Evolutionary conservation across 495 filamentous ascomycete genomes (phyloP), one percentile per base, ranked within the genome.

Genomic region (Aspergillus asperescens): DNA sequence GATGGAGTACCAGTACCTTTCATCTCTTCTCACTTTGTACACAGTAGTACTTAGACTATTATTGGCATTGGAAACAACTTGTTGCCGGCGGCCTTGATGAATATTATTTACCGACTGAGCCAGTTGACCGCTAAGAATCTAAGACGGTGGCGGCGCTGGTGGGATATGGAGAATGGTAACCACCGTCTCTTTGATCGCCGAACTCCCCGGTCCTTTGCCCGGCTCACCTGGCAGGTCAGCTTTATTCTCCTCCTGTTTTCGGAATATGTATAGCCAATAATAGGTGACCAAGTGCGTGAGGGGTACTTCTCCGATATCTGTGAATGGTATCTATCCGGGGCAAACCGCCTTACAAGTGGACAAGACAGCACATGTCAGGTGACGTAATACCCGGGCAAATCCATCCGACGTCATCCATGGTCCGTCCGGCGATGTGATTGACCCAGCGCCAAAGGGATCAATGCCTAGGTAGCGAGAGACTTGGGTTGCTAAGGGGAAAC

Each of bases 1-100:
- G n/a, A n/a, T n/a, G n/a, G n/a, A n/a, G 16, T 50, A 50, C 47
- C 22, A 16, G 39, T 27, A 28, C 24, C 16, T 50, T 50, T 23
- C 13, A n/a, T 18, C 22, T 12, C 35, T 20, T 37, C 29, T 27
- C 23, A 8, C 48, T 38, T 18, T 23, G 28, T 45, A 27, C 41
- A 23, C 28, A n/a, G n/a, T n/a, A n/a, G n/a, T n/a, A n/a, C n/a
- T n/a, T n/a, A n/a, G n/a, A n/a, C n/a, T n/a, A n/a, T n/a, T n/a
- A n/a, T n/a, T n/a, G n/a, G n/a, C n/a, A n/a, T n/a, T n/a, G n/a
- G n/a, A n/a, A n/a, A n/a, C n/a, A n/a, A n/a, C n/a, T n/a, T n/a
- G n/a, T n/a, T 19, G 31, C 5, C 10, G 8, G 27, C 27, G 43
- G 19, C 29, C 31, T 46, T 28, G 29, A 12, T 12, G 19, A 18